phyloP scores from a whole-genome alignment of 345 rosid genomes.

The Salix purpurea region DNA sequence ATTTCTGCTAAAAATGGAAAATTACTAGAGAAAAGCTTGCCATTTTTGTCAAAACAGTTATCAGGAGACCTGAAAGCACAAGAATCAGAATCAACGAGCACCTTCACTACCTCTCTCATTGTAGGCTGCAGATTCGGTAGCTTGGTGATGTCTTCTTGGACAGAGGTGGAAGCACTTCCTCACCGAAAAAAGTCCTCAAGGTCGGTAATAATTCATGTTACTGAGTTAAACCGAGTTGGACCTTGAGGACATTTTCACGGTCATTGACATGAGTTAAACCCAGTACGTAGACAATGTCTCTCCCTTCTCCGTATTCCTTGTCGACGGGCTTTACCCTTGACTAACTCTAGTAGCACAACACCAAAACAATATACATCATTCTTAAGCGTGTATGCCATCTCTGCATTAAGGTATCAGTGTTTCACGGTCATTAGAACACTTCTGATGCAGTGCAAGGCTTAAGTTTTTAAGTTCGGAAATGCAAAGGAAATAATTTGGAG shows the following conservation, averaged over 20 bases:
- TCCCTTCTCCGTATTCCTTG: slow-evolving; percentile 71
- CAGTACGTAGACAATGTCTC: slow-evolving; percentile 57
- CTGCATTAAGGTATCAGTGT: slow-evolving; percentile 32
- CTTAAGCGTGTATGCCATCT: slow-evolving; percentile 71
- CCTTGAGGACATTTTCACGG: no score
- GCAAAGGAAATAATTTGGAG: no score
- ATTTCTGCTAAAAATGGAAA: background rate
- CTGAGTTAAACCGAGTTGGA: no score
- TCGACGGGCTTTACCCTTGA: slow-evolving; percentile 57
- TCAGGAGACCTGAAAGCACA: slow-evolving; percentile 29
- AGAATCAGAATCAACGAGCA: slow-evolving; percentile 65
- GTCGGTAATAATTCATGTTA: no score
- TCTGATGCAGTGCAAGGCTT: no score
- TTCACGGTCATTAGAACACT: background rate
- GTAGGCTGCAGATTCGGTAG: slow-evolving; percentile 70
- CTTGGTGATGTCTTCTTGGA: slow-evolving; percentile 62
- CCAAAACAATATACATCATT: slow-evolving; percentile 85
- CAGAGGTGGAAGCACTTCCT: slow-evolving; percentile 31
- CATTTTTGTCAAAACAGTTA: slow-evolving; percentile 10
- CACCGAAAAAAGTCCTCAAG: slow-evolving; percentile 30
- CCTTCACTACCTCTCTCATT: slow-evolving; percentile 77
- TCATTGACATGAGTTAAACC: no score
- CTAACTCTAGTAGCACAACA: slow-evolving; percentile 71
- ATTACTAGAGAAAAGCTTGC: slow-evolving; percentile 15
- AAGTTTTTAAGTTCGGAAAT: no score